A percentile compares a stretch with the other conserved stretches of the same genome.
Evolutionary conservation across 768 basidiomycete genomes (phyloP).

Genomic region (Termitomyces sp.): DNA sequence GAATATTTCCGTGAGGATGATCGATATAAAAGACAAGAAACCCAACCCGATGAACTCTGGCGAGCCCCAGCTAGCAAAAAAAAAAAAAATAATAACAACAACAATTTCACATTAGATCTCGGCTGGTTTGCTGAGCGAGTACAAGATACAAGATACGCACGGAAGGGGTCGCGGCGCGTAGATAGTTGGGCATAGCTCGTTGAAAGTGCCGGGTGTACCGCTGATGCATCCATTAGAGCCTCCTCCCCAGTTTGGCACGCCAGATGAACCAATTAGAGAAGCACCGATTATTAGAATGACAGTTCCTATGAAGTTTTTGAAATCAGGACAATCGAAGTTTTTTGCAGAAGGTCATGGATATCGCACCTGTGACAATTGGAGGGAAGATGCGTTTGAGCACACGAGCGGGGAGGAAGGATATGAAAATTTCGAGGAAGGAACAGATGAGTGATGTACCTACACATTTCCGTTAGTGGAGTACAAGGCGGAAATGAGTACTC

Average conservation of each 20-base stretch:
- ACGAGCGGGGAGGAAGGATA: conserved; percentile 69
- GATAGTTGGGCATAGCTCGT: conserved; percentile 67
- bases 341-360: neutral
- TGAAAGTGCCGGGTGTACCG: conserved; percentile 61
- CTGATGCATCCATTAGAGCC: conserved; percentile 66
- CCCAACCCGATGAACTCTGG: conserved; percentile 84
- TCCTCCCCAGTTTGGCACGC: conserved; percentile 80
- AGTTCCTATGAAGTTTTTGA: conserved; percentile 38
- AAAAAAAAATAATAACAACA: no score
- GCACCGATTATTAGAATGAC: conserved; percentile 80
- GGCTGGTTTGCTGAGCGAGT: neutral
- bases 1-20: conserved; percentile 78
- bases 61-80: conserved; percentile 61
- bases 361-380: conserved; percentile 66
- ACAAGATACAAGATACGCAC: conserved; percentile 23
- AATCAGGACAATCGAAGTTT: neutral
- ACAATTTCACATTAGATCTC: neutral
- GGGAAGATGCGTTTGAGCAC: conserved; percentile 67
- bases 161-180: conserved; percentile 63
- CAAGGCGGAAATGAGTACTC: no score
- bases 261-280: conserved; percentile 67
- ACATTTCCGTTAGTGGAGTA: neutral
- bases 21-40: conserved; percentile 74
- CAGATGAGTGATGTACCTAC: conserved; percentile 72
- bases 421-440: conserved; percentile 72